phyloP scores from a whole-genome alignment of 805 yeast species.

The Lipomyces yamanashiensis region DNA sequence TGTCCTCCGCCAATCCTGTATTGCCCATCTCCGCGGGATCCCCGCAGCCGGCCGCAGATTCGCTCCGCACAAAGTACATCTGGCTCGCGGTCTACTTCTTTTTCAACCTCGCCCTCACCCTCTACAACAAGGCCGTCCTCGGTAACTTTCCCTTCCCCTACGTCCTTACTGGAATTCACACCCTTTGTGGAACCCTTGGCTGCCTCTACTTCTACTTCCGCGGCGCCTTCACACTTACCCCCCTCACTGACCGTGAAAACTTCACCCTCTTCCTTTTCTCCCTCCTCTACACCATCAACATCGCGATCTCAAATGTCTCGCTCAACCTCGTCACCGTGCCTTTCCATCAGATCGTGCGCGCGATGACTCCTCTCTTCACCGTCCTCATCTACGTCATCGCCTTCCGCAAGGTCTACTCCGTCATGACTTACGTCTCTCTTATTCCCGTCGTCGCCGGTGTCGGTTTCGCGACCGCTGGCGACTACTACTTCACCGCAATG shows the following conservation, averaged over 20 bases:
- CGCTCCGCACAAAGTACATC: slow-evolving; percentile 34
- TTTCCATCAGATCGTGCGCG: slow-evolving; percentile 42
- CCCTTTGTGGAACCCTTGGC: slow-evolving; percentile 40
- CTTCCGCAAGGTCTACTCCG: slow-evolving; percentile 39
- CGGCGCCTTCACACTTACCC: slow-evolving; percentile 39
- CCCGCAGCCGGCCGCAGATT: slow-evolving; percentile 20
- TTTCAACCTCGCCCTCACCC: slow-evolving; percentile 41
- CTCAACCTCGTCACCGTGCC: slow-evolving; percentile 42
- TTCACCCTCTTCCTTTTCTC: slow-evolving; percentile 39
- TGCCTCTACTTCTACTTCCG: slow-evolving; percentile 37
- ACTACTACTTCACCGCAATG: slow-evolving; percentile 41
- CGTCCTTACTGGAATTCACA: slow-evolving; percentile 41
- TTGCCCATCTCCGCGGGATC: slow-evolving; percentile 24
- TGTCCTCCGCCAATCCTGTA: slow-evolving; percentile 19
- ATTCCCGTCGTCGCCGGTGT: slow-evolving; percentile 42
- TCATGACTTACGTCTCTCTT: slow-evolving; percentile 40
- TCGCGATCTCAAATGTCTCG: slow-evolving; percentile 42
- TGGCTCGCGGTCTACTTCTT: slow-evolving; percentile 42
- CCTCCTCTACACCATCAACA: slow-evolving; percentile 41
- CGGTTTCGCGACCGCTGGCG: slow-evolving; percentile 42
- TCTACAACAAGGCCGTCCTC: slow-evolving; percentile 42
- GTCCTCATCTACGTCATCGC: slow-evolving; percentile 39
- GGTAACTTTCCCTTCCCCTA: slow-evolving; percentile 42
- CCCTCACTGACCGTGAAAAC: slow-evolving; percentile 39
- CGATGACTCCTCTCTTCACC: slow-evolving; percentile 42